These are phyloP conservation scores for Boletales sp. DNA, from an alignment of 768 basidiomycete species.

Conservation along the genomic window DNA sequence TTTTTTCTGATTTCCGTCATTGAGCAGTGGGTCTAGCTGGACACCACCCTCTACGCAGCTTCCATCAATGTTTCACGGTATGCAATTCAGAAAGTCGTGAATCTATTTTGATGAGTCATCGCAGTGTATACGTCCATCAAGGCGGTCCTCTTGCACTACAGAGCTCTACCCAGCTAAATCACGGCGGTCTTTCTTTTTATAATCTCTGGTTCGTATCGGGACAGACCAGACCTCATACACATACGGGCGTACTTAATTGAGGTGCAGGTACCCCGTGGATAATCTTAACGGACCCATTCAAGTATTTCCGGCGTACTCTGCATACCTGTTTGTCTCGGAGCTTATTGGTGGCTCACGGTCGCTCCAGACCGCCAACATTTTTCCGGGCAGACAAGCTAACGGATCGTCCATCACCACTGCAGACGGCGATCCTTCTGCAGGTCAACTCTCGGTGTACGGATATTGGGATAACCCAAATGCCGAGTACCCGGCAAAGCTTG, in stretches of 20 bases:
- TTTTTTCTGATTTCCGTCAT: neutral
- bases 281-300: constrained; percentile 46
- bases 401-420: constrained; percentile 52
- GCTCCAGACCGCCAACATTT: constrained; percentile 46
- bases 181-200: constrained; percentile 44
- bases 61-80: constrained; percentile 48
- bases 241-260: neutral
- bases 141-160: constrained; percentile 51
- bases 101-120: neutral
- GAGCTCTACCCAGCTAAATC: constrained; percentile 47
- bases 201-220: constrained; percentile 39
- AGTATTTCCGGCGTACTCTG: constrained; percentile 51
- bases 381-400: constrained; percentile 48
- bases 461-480: constrained; percentile 40
- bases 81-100: neutral
- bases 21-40: constrained; percentile 8
- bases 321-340: constrained; percentile 51
- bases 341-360: constrained; percentile 42
- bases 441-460: constrained; percentile 50
- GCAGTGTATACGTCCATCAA: constrained; percentile 51
- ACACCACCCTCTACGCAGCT: constrained; percentile 19
- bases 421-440: constrained; percentile 43
- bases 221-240: neutral
- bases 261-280: constrained; percentile 43
- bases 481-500: constrained; percentile 42